Conservation (phyloP, 106 monocot species). For the Chionographis japonica region DNA sequence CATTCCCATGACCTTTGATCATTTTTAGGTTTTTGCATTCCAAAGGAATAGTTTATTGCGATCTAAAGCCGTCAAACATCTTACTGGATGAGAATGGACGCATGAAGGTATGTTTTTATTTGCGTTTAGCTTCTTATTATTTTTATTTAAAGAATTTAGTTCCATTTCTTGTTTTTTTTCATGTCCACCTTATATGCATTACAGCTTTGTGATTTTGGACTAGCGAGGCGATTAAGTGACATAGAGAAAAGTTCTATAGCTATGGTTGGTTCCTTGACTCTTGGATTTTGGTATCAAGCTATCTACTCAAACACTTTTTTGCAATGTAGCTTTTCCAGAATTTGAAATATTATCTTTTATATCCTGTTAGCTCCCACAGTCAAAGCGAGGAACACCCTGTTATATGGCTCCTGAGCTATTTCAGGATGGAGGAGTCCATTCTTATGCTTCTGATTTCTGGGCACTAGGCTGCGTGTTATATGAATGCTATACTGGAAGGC, state of each 20-base stretch:
- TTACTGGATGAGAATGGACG: conserved; percentile 90
- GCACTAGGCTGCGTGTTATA: conserved; percentile 92
- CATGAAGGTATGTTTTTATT: conserved; percentile 56
- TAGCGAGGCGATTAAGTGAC: conserved; percentile 60
- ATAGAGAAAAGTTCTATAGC: conserved; percentile 59
- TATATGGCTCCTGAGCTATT: conserved; percentile 99
- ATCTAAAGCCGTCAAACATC: conserved; percentile 96
- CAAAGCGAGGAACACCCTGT: conserved; percentile 87
- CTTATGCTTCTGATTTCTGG: conserved; percentile 99
- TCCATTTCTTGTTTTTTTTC: background rate
- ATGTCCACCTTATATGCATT: background rate
- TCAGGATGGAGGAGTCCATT: conserved; percentile 92
- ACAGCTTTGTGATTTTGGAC: conserved; percentile 99
- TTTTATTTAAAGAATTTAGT: background rate
- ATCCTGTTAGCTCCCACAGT: conserved; percentile 40
- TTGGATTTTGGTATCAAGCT: background rate
- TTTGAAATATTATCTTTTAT: conserved; percentile 7
- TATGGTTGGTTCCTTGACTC: conserved; percentile 34
- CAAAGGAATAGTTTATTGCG: conserved; percentile 86
- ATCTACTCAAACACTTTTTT: background rate
- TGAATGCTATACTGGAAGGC: conserved; percentile 85
- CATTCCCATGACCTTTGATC: background rate
- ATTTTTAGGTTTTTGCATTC: conserved; percentile 77
- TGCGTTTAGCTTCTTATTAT: background rate
- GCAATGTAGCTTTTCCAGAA: conserved; percentile 1